Conservation (phyloP, 192 early-diverging fungal genomes). For the Coemansia sp. region DNA sequence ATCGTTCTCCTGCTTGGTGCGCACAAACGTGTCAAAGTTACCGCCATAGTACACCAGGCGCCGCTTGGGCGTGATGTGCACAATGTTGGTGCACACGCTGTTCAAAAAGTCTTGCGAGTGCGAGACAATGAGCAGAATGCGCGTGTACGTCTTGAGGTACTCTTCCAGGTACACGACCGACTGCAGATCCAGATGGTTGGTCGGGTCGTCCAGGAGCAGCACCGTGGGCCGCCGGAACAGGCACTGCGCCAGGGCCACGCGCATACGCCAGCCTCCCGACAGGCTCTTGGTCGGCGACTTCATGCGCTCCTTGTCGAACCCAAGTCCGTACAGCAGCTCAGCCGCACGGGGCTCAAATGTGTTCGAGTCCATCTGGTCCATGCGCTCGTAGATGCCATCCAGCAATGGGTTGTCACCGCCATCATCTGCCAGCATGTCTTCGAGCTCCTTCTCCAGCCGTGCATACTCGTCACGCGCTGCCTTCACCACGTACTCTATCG, state of each 20-base stretch:
- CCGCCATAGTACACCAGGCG: conserved; percentile 93
- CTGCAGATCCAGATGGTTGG: conserved; percentile 88
- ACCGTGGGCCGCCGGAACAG: conserved; percentile 93
- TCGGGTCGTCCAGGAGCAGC: conserved; percentile 91
- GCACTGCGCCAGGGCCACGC: conserved; percentile 94
- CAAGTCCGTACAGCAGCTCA: conserved; percentile 89
- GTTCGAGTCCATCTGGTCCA: conserved; percentile 85
- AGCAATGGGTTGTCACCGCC: conserved; percentile 83
- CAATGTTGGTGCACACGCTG: conserved; percentile 94
- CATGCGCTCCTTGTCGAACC: conserved; percentile 88
- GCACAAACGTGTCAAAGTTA: conserved; percentile 96
- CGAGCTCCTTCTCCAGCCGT: conserved; percentile 88
- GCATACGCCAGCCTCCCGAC: conserved; percentile 99
- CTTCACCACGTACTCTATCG: conserved; percentile 87
- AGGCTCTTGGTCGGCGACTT: conserved; percentile 91
- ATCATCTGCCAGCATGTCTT: conserved; percentile 82
- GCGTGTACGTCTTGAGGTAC: conserved; percentile 74
- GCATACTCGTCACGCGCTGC: conserved; percentile 86
- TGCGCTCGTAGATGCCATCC: conserved; percentile 96
- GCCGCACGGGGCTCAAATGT: conserved; percentile 95
- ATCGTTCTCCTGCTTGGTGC: conserved; percentile 92
- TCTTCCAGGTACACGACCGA: conserved; percentile 86
- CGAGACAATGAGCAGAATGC: conserved; percentile 85
- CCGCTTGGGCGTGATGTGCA: conserved; percentile 87
- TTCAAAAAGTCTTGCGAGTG: conserved; percentile 97